Conservation (phyloP, 2,329 filamentous ascomycete species). For the Corinectria fuckeliana region DNA sequence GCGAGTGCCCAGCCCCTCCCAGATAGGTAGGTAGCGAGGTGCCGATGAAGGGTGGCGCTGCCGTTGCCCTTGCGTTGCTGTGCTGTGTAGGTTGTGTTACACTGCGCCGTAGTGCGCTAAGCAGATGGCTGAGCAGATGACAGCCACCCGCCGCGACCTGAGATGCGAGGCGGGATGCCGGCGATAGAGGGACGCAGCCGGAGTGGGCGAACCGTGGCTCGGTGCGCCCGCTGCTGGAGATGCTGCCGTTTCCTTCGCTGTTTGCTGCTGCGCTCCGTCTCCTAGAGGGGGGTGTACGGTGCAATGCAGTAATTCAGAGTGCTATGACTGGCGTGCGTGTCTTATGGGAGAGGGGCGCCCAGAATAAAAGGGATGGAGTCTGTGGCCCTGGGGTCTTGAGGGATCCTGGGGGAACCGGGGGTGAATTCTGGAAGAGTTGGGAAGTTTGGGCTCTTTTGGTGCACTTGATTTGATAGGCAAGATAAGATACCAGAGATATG, state of each 20-base stretch:
- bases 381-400: slow-evolving; percentile 8
- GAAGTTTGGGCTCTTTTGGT: slow-evolving; percentile 17
- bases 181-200: slow-evolving; percentile 28
- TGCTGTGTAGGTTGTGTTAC: neutral
- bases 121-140: slow-evolving; percentile 1
- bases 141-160: slow-evolving; percentile 2
- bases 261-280: slow-evolving; percentile 10
- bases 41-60: neutral
- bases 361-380: slow-evolving; percentile 9
- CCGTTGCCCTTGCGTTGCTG: neutral
- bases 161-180: slow-evolving; percentile 11
- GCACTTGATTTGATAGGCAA: slow-evolving; percentile 12
- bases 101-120: neutral
- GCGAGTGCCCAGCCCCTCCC: neutral
- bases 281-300: slow-evolving; percentile 15
- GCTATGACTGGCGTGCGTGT: slow-evolving; percentile 4
- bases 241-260: neutral
- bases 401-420: slow-evolving; percentile 33
- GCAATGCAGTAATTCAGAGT: too few species aligned
- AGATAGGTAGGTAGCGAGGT: neutral
- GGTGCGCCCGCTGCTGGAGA: slow-evolving; percentile 30
- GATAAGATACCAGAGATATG: neutral
- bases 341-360: neutral
- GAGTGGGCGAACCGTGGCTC: slow-evolving; percentile 27
- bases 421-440: slow-evolving; percentile 25